phyloP scores from a whole-genome alignment of 805 yeast species.

The Lipomyces oligophaga region DNA sequence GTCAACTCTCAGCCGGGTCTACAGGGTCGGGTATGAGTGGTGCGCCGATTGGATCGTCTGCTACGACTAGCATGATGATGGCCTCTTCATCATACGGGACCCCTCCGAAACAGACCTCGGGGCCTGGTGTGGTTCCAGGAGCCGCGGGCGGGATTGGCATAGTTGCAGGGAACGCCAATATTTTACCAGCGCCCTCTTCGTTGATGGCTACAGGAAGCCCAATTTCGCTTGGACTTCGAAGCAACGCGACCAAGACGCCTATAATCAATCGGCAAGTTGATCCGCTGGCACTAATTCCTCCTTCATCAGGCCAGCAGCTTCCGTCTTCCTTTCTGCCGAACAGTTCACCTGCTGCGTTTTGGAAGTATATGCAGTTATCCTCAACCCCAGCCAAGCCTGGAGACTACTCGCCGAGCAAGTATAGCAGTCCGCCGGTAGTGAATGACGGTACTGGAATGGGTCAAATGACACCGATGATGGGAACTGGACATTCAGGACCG shows the following conservation, averaged over 20 bases:
- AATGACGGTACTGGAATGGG: no score
- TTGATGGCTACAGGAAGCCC: constrained; percentile 18
- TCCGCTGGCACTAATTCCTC: constrained; percentile 38
- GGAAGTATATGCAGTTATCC: constrained; percentile 83
- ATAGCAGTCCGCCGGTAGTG: constrained; percentile 30
- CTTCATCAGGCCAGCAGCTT: constrained; percentile 38
- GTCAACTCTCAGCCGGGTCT: no score
- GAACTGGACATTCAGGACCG: constrained; percentile 9
- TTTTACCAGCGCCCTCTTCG: neutral
- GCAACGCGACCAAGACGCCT: constrained; percentile 23
- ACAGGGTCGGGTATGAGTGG: no score
- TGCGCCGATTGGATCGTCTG: no score
- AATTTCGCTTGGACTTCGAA: constrained; percentile 17
- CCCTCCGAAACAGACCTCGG: constrained; percentile 23
- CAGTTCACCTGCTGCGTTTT: constrained; percentile 79
- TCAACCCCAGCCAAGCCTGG: constrained; percentile 35
- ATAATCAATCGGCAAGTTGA: constrained; percentile 22
- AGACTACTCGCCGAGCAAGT: constrained; percentile 36
- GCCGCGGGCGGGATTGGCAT: no score
- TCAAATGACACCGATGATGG: neutral
- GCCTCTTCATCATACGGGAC: constrained; percentile 15
- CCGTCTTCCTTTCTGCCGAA: constrained; percentile 47
- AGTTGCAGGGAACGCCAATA: neutral
- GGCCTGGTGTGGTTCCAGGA: no score
- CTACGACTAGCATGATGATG: no score